Base-by-base conservation (phyloP, 2,329 filamentous ascomycete genomes). In the Elsinoe necatrix region DNA sequence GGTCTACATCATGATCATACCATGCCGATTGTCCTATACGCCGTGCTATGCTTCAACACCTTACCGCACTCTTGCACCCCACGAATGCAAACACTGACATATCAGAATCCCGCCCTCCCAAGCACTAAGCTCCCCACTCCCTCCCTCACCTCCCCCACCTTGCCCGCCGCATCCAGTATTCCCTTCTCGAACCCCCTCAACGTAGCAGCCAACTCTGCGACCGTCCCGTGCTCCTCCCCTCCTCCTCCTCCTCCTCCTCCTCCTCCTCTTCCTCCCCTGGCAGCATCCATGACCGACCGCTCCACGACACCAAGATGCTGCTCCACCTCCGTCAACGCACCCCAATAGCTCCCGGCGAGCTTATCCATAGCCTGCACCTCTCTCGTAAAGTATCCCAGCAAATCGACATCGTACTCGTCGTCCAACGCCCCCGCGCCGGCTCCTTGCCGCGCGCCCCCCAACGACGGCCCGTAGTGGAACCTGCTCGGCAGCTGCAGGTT, bases 401-500 rank as follows among this genome's bases (percentile, higher is more conserved):
- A 66, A 59, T 78, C 74, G 4, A 73, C 68, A 57, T 74, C 72
- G 59, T 74, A 73, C 29, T 67, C 63, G 23, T 68, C 62, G 11
- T 61, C 63, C 14, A 63, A 57, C n/a, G n/a, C n/a, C 8, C 63
- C 59, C 27, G 27, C 27, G 27, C 41, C 50, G 52, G 55, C 27
- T 59, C 55, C 58, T 70, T 67, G 42, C 55, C 57, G 61, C 59
- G 8, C 31, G 7, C 29, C 23, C 11, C 37, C 23, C 27, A 59
- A 52, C 20, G 42, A 41, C 8, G 59, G 58, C 12, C 66, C 68
- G 57, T 80, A 79, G 63, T 84, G 81, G 66, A 81, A 85, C 61
- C 82, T 78, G 50, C 75, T 64, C 1, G 88, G 87, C 14, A 91
- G 75, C 63, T 85, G 84, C 55, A 90, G 76, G 65, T 88, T 88